Base-by-base conservation (phyloP, 2,329 filamentous ascomycete genomes). In the Trichoderma simmonsii region DNA sequence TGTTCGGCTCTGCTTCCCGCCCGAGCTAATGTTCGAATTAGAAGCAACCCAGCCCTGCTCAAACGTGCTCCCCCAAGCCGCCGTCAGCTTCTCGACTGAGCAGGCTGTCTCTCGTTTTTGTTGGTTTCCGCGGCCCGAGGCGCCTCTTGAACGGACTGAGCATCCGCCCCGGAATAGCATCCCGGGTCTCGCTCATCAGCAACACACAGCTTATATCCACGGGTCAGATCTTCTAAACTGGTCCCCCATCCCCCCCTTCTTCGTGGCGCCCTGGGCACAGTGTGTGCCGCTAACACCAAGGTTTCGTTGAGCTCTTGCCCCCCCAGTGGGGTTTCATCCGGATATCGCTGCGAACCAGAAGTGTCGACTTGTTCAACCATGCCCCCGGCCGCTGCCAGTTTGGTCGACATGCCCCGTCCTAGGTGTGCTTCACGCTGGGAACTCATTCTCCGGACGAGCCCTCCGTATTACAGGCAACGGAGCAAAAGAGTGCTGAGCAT, bases 261-360 rank as follows among this genome's bases (percentile, higher is more conserved):
- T 59, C 48, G 18, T 67, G 64, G 21, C 32, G 43, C 51, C 39
- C 43, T 60, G 57, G 57, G 51, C 51, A 57, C 63, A 66, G 48
- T 39, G 51, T 57, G 39, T 28, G 34, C 54, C 54, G 65, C 54
- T 15, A 60, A 15, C 54, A 28, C 65, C 34, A 60, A 36, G 51
- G 59, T 36, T 43, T 69, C 60, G 18, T 32, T 51, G 66, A 34
- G 39, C 11, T 43, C 66, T 30, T 34, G 26, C 39, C 51, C 34
- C 36, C 34, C 57, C 56, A 36, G 57, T 34, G 56, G 56, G 36
- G 57, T 36, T 14, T 36, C 56, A 34, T 48, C 39, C 66, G 66
- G 66, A 70, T 70, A 51, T 70, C 66, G 66, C 66, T 62, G 56
- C 66, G 57, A 70, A 70, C 30, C 57, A 70, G 8, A 26, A 24